phyloP scores from a whole-genome alignment of 495 filamentous ascomycete species.

The Penicillium steckii region DNA sequence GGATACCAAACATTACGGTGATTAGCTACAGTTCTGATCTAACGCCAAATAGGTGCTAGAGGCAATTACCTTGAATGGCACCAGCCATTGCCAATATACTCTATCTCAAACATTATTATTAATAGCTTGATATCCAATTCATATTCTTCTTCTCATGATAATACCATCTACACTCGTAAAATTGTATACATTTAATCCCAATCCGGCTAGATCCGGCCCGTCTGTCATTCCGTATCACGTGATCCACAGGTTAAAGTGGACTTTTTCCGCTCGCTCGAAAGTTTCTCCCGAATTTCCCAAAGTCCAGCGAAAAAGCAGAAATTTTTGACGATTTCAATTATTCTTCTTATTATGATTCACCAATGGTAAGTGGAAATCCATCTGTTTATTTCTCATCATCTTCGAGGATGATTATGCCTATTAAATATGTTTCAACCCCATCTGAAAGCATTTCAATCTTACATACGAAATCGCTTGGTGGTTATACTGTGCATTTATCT shows the following conservation, averaged over 20 bases:
- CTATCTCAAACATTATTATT: no score
- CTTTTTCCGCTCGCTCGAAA: neutral
- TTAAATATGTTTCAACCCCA: constrained; percentile 47
- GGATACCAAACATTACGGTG: no score
- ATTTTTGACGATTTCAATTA: neutral
- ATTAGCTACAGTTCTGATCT: no score
- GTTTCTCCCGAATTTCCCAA: neutral
- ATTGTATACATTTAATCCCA: neutral
- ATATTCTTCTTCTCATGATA: no score
- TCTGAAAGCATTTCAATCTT: constrained; percentile 26
- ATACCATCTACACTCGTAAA: no score
- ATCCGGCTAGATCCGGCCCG: constrained; percentile 3
- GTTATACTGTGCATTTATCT: constrained; percentile 25
- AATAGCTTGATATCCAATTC: no score
- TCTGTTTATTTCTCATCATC: neutral
- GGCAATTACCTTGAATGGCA: no score
- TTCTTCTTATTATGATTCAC: no score
- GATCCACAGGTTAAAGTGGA: constrained; percentile 5
- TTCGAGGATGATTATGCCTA: constrained; percentile 38
- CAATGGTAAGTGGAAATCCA: no score
- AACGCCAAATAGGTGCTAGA: no score
- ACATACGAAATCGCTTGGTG: constrained; percentile 20
- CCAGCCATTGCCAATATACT: no score
- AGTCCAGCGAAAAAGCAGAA: neutral
- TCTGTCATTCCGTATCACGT: constrained; percentile 7